Evolutionary conservation across 345 rosid species (phyloP).

Genomic region (Lumnitzera littorea): DNA sequence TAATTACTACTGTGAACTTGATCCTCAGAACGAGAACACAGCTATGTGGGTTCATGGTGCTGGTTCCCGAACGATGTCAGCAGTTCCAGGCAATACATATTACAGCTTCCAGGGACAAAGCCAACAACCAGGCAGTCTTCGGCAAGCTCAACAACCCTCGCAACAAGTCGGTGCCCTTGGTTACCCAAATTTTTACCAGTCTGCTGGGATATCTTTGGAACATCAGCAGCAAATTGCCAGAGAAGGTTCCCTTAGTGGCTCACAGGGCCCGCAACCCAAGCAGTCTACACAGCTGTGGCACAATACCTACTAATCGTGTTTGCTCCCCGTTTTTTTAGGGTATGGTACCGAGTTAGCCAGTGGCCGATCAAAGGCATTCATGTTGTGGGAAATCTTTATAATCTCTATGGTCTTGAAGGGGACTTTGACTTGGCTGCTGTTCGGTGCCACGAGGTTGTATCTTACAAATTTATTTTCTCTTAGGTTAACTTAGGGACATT

Average conservation of each 20-base stretch:
- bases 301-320: conserved; percentile 64
- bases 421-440: conserved; percentile 34
- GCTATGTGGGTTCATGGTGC: conserved; percentile 85
- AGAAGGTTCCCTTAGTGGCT: conserved; percentile 50
- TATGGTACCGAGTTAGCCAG: conserved; percentile 31
- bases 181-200: conserved; percentile 81
- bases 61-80: conserved; percentile 70
- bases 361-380: conserved; percentile 26
- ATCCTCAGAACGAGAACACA: conserved; percentile 68
- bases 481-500: conserved; percentile 39
- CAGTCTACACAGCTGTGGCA: conserved; percentile 93
- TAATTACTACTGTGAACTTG: conserved; percentile 1
- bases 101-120: conserved; percentile 87
- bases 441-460: conserved; percentile 48
- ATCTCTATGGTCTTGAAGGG: conserved; percentile 17
- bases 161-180: conserved; percentile 77
- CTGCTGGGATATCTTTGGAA: conserved; percentile 67
- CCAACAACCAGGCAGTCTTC: conserved; percentile 68
- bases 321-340: conserved; percentile 51
- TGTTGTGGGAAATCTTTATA: conserved; percentile 10
- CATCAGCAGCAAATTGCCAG: conserved; percentile 92
- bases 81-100: conserved; percentile 66
- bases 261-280: conserved; percentile 78
- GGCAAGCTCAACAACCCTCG: conserved; percentile 87
- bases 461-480: conserved; percentile 30